A percentile compares a stretch with the other conserved stretches of the same genome.
These are phyloP conservation scores for Drosera spatulata DNA, from an alignment of 179 eudicot genomes.

Conservation along the genomic window DNA sequence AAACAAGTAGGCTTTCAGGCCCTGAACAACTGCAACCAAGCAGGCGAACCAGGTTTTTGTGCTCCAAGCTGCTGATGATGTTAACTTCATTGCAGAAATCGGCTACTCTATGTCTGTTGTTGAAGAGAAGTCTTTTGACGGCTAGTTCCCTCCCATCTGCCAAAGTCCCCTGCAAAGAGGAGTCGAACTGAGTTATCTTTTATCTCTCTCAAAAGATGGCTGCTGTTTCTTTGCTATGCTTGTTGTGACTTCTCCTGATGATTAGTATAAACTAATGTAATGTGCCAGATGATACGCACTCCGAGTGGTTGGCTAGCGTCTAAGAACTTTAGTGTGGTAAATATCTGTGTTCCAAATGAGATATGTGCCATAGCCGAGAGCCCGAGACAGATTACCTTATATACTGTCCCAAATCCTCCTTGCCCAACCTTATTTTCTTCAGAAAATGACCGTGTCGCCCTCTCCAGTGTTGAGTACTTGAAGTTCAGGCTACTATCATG, in stretches of 20 bases:
- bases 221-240: too few species aligned
- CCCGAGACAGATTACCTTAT: conserved; percentile 17
- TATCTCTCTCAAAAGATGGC: too few species aligned
- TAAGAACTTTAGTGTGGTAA: too few species aligned
- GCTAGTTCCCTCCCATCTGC: conserved; percentile 44
- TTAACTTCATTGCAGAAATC: conserved; percentile 54
- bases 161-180: conserved; percentile 26
- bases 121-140: conserved; percentile 40
- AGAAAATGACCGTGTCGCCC: conserved; percentile 38
- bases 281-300: too few species aligned
- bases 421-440: conserved; percentile 41
- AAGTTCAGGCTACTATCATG: conserved; percentile 30
- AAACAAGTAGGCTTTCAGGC: conserved; percentile 50
- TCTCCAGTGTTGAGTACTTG: conserved; percentile 36
- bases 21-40: conserved; percentile 57
- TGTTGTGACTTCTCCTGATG: too few species aligned
- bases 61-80: conserved; percentile 57
- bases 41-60: conserved; percentile 59
- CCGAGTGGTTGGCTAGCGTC: too few species aligned
- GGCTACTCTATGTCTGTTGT: conserved; percentile 44
- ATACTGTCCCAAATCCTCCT: conserved; percentile 56
- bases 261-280: too few species aligned
- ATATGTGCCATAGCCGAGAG: neutral
- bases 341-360: too few species aligned
- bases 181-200: too few species aligned